Base-by-base conservation (phyloP, 2,329 filamentous ascomycete genomes). In the Verticillium klebahnii region DNA sequence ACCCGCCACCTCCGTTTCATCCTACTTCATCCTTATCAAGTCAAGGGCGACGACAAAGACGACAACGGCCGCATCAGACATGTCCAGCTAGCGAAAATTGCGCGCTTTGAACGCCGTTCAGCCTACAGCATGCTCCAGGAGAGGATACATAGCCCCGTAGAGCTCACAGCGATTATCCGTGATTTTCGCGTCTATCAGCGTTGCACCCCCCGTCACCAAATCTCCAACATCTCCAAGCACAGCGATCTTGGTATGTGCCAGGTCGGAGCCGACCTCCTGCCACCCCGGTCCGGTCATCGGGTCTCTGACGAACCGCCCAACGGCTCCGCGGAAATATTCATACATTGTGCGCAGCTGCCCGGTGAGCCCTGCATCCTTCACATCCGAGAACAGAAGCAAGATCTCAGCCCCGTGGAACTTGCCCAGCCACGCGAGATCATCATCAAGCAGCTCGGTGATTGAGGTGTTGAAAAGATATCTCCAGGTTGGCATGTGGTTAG, bases 351-450 rank as follows among this genome's bases (percentile, higher is more conserved):
- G 70, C 36, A 69, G 59, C 17, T 68, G 59, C 0, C 67, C 2
- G 9, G 34, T 9, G 34, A 36, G 14, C 9, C 34, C 34, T 36
- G 9, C 34, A 5, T 2, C 34, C 1, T 63, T 64, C 1, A 67
- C 65, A 19, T 66, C 54, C 23, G 52, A 57, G 59, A 72, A 70
- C 5, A 72, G 67, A 11, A 71, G 63, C 1, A 61, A 14, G 12
- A 69, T 60, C 8, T 73, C 71, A 5, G 65, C 66, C 23, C 62
- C 65, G 60, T 73, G 70, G 57, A 70, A 71, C 25, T 69, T 71
- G 19, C 64, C 67, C 0, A 72, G 65, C 61, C 64, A 73, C 1
- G 31, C 45, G 54, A 65, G 68, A 19, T 69, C 37, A 1, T 62
- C 37, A 2, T 65, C 66, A 2, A 72, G 31, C 11, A 69, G 57